These are phyloP conservation scores for Blastocystis sp. DNA, from an alignment of 352 stramenopile species.

Conservation along the genomic window DNA sequence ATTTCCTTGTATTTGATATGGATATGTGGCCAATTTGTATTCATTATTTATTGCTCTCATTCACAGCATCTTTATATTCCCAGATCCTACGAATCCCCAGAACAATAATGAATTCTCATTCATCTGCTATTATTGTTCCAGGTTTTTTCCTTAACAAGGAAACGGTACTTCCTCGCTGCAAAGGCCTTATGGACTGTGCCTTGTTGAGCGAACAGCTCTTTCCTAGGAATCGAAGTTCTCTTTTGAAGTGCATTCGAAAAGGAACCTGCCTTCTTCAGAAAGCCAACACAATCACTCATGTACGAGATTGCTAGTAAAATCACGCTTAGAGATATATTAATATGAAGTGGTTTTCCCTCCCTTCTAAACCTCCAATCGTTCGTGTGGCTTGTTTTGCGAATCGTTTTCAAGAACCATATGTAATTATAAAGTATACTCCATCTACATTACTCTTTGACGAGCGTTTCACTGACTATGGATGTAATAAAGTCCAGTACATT, in stretches of 20 bases:
- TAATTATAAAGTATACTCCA: neutral
- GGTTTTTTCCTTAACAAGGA: slow-evolving; percentile 29
- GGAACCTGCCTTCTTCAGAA: neutral
- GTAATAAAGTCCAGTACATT: slow-evolving; percentile 61
- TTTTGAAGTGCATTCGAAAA: neutral
- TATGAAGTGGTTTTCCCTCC: neutral
- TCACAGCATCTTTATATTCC: neutral
- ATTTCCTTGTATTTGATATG: slow-evolving; percentile 63
- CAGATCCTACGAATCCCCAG: neutral
- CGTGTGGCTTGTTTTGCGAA: neutral
- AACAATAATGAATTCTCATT: neutral
- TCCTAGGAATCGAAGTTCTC: neutral
- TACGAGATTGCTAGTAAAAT: neutral
- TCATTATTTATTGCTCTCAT: neutral
- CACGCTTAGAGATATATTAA: slow-evolving; percentile 19
- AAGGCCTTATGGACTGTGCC: neutral
- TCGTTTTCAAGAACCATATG: slow-evolving; percentile 51
- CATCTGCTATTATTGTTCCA: neutral
- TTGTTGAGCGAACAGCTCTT: neutral
- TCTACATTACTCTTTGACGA: slow-evolving; percentile 30
- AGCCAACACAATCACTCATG: slow-evolving; percentile 14
- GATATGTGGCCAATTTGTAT: slow-evolving; percentile 63
- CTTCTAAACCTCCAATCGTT: neutral
- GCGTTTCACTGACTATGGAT: slow-evolving; percentile 54
- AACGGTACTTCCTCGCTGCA: neutral